phyloP scores from a whole-genome alignment of 2,329 filamentous ascomycete genomes.

The Alternaria arborescens region DNA sequence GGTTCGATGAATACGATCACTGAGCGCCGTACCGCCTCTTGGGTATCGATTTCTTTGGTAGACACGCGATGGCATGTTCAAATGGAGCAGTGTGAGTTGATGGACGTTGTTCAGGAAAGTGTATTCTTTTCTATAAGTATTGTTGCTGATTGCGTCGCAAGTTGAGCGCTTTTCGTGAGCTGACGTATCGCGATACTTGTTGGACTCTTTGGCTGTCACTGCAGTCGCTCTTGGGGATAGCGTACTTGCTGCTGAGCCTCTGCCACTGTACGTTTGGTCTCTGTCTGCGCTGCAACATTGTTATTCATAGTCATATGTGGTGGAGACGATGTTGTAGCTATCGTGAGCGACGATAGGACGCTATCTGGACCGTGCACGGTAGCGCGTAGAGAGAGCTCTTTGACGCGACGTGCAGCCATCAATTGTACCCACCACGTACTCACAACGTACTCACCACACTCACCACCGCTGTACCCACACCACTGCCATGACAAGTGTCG shows the following conservation, averaged over 20 bases:
- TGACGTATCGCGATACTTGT: neutral
- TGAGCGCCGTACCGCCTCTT: too few species aligned
- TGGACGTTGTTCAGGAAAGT: too few species aligned
- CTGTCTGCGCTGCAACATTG: neutral
- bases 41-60: too few species aligned
- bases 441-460: too few species aligned
- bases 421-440: too few species aligned
- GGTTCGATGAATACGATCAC: conserved; percentile 15
- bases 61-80: too few species aligned
- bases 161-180: conserved; percentile 1
- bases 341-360: neutral
- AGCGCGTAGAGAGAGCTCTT: too few species aligned
- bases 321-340: neutral
- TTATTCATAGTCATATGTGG: neutral
- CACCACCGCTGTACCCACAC: neutral
- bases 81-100: too few species aligned
- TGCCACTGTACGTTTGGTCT: neutral
- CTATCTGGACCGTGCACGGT: neutral
- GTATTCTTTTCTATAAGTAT: neutral
- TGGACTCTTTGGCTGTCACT: neutral
- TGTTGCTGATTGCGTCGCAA: neutral
- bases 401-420: too few species aligned
- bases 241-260: neutral
- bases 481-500: conserved; percentile 27
- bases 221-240: neutral